Base-by-base conservation (phyloP, 139 green algal species). In the Chlamydomonas eustigma region DNA sequence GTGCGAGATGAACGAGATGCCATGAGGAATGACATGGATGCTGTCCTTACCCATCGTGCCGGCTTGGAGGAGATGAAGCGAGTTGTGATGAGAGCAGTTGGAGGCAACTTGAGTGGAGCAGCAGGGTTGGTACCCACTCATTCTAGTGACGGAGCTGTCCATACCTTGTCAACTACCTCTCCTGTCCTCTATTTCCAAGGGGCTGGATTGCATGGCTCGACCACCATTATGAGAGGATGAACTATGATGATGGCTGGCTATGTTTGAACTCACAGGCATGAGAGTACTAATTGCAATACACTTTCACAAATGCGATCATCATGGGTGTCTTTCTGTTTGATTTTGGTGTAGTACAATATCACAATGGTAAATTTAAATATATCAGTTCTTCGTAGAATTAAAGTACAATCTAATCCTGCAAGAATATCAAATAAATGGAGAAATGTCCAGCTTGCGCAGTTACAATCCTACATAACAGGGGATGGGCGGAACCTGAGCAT, bases 51-150 rank as follows among this genome's bases (percentile, higher is more conserved):
- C 1, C 76, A 83, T 73, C 73, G 81, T 1, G 51, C 44, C 50
- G 50, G 69, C 58, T 50, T 83, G 50, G 81, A 80, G 28, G 74
- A 50, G 32, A 73, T 86, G 39, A 83, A 83, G 76, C 35, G 37
- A 12, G 34, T 83, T 58, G 39, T 86, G 66, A 75, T 86, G 73
- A 36, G 58, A 50, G 66, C 66, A 22, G 28, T 73, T 32, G 66
- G 66, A 12, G 66, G 22, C 30, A 70, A 5, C 8, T 28, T 28
- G 5, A 28, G n/a, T 70, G 63, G n/a, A 8, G 63, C 8, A 22
- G 44, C 12, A 18, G 18, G 12, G 44, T 18, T 18, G 12, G 44
- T 58, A 18, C 12, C 44, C 18, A 18, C 12, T 12, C 12, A 18
- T 18, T 12, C 44, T 28, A 18, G 44, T 58, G 44, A 28, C 18